Evolutionary conservation across 257 asterid genomes (phyloP), one percentile per base, ranked within the genome.

Genomic region (Prunella vulgaris): DNA sequence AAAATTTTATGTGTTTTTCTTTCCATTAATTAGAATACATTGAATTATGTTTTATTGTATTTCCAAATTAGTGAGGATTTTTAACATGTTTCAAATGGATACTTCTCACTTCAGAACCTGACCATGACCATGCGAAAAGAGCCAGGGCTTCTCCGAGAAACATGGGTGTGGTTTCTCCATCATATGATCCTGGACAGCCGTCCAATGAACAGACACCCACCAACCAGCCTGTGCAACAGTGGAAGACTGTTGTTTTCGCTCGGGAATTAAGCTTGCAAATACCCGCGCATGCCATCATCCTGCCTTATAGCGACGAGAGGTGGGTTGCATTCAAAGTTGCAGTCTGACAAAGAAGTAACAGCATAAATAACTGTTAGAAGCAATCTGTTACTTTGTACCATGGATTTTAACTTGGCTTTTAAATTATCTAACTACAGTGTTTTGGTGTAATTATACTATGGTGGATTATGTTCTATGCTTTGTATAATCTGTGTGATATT

Each of bases 281-380:
- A 28, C 90, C 95, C 1, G 72, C 60, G 15, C 35, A 73, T 6
- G 87, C 89, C 35, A 14, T 75, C 4, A 48, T 77, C 58, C 62
- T 73, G 86, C 71, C 88, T 3, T 81, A 21, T 44, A 77, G 88
- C 51, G 67, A 84, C 32, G 79, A 77, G 10, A 35, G 78, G 57
- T 88, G 90, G 90, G 76, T 85, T n/a, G 97, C 87, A 0, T 80
- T 70, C 48, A 76, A 46, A 44, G 57, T 68, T 56, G 52, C 33
- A 6, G 14, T 44, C 58, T n/a, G 37, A 67, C 10, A 49, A 64
- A 14, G 59, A 73, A 61, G 69, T 74, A 40, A 49, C 66, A 46
- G 53, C 78, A 25, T 73, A 54, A 63, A 14, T 5, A n/a, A 42
- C 17, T 12, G 49, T 42, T 30, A 0, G 17, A 12, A 42, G 49